phyloP scores from a whole-genome alignment of 2,329 filamentous ascomycete genomes.

The Lojkania enalia region DNA sequence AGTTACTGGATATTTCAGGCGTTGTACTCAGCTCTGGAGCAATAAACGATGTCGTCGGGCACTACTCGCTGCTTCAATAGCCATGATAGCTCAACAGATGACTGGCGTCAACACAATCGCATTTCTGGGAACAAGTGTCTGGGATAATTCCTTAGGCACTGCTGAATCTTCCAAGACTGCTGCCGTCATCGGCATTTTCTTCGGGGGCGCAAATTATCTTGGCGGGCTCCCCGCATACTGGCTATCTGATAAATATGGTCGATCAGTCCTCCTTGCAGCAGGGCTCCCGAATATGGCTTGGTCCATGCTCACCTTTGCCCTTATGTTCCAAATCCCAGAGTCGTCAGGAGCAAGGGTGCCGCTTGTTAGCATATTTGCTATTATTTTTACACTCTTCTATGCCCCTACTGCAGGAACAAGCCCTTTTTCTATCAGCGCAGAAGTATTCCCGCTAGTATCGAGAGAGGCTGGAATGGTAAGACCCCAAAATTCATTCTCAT shows the following conservation, averaged over 20 bases:
- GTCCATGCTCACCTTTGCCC: constrained; percentile 26
- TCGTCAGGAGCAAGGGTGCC: constrained; percentile 12
- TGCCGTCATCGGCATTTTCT: constrained; percentile 23
- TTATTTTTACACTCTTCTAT: constrained; percentile 25
- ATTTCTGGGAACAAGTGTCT: constrained; percentile 22
- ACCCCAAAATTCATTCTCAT: too few species aligned
- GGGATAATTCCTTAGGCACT: constrained; percentile 10
- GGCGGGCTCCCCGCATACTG: constrained; percentile 14
- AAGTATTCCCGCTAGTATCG: constrained; percentile 27
- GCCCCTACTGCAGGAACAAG: constrained; percentile 26
- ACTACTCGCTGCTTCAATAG: constrained; percentile 17
- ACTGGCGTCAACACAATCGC: constrained; percentile 15
- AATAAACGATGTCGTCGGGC: constrained; percentile 25
- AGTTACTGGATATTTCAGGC: constrained; percentile 25
- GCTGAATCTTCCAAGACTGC: constrained; percentile 6
- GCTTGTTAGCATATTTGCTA: constrained; percentile 20
- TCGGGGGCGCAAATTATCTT: constrained; percentile 23
- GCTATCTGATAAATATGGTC: constrained; percentile 23
- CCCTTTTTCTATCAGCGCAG: constrained; percentile 25
- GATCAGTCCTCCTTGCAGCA: constrained; percentile 23
- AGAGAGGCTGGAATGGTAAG: constrained; percentile 24
- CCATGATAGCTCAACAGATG: constrained; percentile 25
- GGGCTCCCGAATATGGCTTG: constrained; percentile 29
- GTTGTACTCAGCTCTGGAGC: constrained; percentile 18
- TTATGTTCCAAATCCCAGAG: constrained; percentile 21